Evolutionary conservation across 2,329 filamentous ascomycete genomes (phyloP), one percentile per base, ranked within the genome.

Genomic region (Verticillium tricorpus): DNA sequence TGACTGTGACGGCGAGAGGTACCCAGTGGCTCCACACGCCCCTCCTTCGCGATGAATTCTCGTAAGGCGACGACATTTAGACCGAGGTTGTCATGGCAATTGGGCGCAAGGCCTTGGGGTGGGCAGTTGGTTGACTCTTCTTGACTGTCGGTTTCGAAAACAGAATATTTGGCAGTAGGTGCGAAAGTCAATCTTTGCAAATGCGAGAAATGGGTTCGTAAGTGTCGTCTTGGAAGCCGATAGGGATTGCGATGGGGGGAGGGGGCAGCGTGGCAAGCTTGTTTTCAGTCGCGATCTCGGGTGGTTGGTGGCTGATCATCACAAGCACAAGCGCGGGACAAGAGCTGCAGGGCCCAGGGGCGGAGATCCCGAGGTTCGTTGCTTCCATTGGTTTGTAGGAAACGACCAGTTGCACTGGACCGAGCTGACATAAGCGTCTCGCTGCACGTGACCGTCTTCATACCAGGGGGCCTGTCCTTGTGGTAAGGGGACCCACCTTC

Each of bases 1-100:
- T 93, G 62, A 96, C 87, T 58, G 93, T 97, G 66, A 97, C 77
- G 67, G 88, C 89, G 61, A 98, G 83, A 65, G 94, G 94, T 63
- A 97, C 86, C 92, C 93, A 97, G 78, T 96, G 94, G 71, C 89
- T 85, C 78, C 91, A 85, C 67, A 86, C 83, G 73, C 83, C 80
- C 75, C 84, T 81, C 77, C 64, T 65, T 40, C 85, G 82, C 79
- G 83, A 82, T 74, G 80, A 79, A 70, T 81, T 80, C 79, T 90
- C 86, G 83, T 88, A 86, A 65, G 80, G 80, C 71, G 82, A 80
- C 72, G 85, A 85, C 85, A 87, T 88, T 73, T 77, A 78, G 63
- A 66, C 69, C 66, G 63, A 62, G 31, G 61, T 60, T 22, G 57
- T 57, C 64, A 66, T 66, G 61, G 64, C 64, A 66, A 34, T 32